Conservation (phyloP, 2,329 filamentous ascomycete species). For the Fusarium paranaense region DNA sequence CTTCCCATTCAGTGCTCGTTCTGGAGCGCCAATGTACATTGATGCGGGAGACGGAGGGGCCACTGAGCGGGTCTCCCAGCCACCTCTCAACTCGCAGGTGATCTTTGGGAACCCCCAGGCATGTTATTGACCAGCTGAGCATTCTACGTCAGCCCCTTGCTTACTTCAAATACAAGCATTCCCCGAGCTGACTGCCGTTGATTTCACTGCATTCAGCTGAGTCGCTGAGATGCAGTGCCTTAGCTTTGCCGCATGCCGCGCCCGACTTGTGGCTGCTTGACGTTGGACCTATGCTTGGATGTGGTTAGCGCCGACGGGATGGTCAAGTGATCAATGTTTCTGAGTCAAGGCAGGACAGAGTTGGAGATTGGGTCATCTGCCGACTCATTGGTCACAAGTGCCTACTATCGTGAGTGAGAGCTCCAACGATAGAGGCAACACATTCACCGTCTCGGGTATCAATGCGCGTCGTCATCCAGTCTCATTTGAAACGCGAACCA, state of each 20-base stretch:
- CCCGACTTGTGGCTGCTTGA: not conserved
- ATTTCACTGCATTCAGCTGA: not conserved
- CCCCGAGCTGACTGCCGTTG: not conserved
- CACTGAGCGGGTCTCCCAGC: constrained; percentile 15
- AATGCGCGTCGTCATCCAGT: not conserved
- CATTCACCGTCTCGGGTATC: not conserved
- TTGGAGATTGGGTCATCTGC: constrained; percentile 23
- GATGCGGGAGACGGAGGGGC: constrained; percentile 10
- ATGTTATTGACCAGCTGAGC: not conserved
- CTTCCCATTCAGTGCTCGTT: not conserved
- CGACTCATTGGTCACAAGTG: constrained; percentile 18
- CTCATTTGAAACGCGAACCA: not conserved
- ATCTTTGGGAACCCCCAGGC: not conserved
- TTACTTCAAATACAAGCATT: not conserved
- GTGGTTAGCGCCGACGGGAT: not conserved
- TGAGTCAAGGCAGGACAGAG: constrained; percentile 2
- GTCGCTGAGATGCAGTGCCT: not conserved
- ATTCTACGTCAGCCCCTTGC: not conserved
- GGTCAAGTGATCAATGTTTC: constrained; percentile 23
- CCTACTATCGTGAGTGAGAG: not conserved
- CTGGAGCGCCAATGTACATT: constrained; percentile 8
- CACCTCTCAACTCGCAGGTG: not conserved
- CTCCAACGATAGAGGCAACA: not conserved
- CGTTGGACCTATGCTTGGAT: not conserved
- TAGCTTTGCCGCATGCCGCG: not conserved